Evolutionary conservation across 257 asterid genomes (phyloP).

Genomic region (Phtheirospermum japonicum): DNA sequence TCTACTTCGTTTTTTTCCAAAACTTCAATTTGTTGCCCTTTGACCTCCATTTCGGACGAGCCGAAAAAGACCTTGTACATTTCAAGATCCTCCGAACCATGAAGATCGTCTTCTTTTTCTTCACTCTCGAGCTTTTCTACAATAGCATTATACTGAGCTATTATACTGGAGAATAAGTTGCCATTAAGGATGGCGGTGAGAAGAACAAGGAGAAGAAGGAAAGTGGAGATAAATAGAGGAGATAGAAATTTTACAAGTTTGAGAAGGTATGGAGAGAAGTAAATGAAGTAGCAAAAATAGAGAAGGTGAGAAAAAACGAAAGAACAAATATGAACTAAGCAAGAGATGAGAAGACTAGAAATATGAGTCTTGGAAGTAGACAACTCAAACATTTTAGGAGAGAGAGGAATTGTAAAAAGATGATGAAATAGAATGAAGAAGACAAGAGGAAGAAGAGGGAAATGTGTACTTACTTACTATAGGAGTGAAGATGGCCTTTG

Average conservation of each 20-base stretch:
- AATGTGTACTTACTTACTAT: background rate
- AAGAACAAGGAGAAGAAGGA: background rate
- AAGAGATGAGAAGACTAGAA: background rate
- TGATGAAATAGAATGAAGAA: background rate
- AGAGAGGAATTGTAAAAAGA: background rate
- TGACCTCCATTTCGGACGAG: background rate
- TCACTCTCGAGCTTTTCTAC: background rate
- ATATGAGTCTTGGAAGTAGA: background rate
- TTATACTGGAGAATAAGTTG: background rate
- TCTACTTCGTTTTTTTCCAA: background rate
- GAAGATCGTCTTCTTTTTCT: background rate
- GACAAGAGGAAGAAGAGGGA: too few relatives aligned
- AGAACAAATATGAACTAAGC: background rate
- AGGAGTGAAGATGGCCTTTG: background rate
- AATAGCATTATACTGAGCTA: background rate
- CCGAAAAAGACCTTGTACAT: background rate
- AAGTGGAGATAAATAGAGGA: background rate
- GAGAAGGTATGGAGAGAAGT: background rate
- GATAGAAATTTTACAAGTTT: background rate
- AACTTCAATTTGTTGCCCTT: background rate
- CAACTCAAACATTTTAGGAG: background rate
- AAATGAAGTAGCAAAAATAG: background rate
- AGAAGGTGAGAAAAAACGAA: background rate
- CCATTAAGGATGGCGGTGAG: background rate
- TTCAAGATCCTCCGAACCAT: background rate